Base-by-base conservation (phyloP, 179 eudicot species). In the Kewa caespitosa region DNA sequence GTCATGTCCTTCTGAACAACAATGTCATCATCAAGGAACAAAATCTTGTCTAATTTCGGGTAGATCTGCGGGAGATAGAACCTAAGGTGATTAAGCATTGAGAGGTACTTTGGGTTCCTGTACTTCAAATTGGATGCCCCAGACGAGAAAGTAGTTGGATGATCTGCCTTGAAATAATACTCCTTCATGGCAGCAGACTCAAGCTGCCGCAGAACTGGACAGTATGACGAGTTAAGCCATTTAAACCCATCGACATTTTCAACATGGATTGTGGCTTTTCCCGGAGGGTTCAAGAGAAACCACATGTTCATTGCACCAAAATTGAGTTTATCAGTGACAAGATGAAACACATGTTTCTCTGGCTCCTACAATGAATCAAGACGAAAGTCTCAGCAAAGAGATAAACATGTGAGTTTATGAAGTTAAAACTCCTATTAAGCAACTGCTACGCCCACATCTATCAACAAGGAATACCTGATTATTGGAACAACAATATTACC, bases 251-350 rank as follows among this genome's bases (percentile, higher is more conserved):
- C 98, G n/a, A 92, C 97, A 79, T 90, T 92, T 70, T 94, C 92
- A 43, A 94, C 98, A 67, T 94, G 93, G 62, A 94, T 94, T 62
- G 97, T 85, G 34, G 97, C 97, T 79, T 89, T 88, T 59, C 94
- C 91, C 33, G 97, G 92, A 78, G 94, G 97, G 74, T 92, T 92
- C 78, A 82, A 69, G 25, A 92, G 87, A 78, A 94, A 92, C 98
- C 97, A 92, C 98, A 94, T 92, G 62, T 84, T 92, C 94, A 94
- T 94, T 39, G 98, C 97, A 52, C 91, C 98, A 73, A 86, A 92
- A 76, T 94, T 94, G 83, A 94, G 85, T 77, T 89, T 92, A 85
- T 94, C 98, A 28, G 97, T 89, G 50, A 92, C 98, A 59, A 94
- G 90, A 88, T 92, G 98, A 73, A 93, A 94, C 30, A 94, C 98